These are phyloP conservation scores for Hanseniaspora vineae DNA, from an alignment of 805 yeast genomes.

Conservation along the genomic window DNA sequence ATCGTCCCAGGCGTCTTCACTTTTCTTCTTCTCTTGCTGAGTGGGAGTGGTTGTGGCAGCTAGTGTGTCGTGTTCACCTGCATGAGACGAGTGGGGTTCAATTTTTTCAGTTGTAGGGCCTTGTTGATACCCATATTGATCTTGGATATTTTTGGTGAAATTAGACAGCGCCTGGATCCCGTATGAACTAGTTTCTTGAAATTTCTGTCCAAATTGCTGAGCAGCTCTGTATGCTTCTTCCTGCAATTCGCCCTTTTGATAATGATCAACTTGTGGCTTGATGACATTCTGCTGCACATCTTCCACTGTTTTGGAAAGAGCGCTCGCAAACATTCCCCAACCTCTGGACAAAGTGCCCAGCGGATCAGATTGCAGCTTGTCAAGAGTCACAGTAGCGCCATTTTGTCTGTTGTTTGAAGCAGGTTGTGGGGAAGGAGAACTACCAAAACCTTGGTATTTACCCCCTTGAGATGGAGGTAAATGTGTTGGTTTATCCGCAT, in stretches of 20 bases:
- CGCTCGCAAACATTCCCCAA: slow-evolving; percentile 85
- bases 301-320: slow-evolving; percentile 68
- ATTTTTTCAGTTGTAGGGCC: too few relatives aligned
- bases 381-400: slow-evolving; percentile 38
- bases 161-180: slow-evolving; percentile 56
- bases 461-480: slow-evolving; percentile 93
- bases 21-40: background rate
- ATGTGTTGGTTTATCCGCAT: slow-evolving; percentile 60
- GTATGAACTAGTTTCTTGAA: slow-evolving; percentile 74
- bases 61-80: background rate
- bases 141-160: slow-evolving; percentile 35
- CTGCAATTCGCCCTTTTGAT: slow-evolving; percentile 60
- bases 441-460: slow-evolving; percentile 83
- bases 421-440: slow-evolving; percentile 32
- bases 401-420: background rate
- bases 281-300: slow-evolving; percentile 84
- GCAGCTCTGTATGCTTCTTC: slow-evolving; percentile 83
- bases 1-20: background rate
- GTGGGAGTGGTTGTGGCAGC: background rate
- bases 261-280: slow-evolving; percentile 77
- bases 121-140: slow-evolving; percentile 13
- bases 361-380: slow-evolving; percentile 71
- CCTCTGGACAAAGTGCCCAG: slow-evolving; percentile 84
- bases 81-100: too few relatives aligned
- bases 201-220: slow-evolving; percentile 88